A percentile compares a stretch with the other conserved stretches of the same genome.
These are phyloP conservation scores for Sclerotinia subarctica DNA, from an alignment of 2,329 filamentous ascomycete genomes.

Conservation along the genomic window DNA sequence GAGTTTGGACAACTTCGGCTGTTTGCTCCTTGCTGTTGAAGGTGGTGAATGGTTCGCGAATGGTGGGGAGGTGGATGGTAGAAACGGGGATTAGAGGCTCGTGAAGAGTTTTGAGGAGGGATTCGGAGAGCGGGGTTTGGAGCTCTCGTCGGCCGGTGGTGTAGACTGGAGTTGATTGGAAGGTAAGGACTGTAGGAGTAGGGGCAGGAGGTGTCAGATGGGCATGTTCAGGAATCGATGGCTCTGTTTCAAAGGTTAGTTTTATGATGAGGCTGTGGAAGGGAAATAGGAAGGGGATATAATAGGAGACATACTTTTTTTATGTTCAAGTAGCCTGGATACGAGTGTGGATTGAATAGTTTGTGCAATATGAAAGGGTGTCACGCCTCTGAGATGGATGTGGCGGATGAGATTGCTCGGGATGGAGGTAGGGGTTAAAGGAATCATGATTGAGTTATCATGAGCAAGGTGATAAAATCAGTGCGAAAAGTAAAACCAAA, in stretches of 20 bases:
- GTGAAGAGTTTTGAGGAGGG: constrained; percentile 45
- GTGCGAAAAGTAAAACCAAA: not conserved
- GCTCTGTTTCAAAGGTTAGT: not conserved
- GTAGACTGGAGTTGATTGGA: constrained; percentile 79
- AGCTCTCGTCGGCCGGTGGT: constrained; percentile 83
- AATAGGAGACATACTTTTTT: constrained; percentile 41
- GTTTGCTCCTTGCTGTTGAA: not conserved
- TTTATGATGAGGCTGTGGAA: constrained; percentile 43
- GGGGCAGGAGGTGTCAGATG: constrained; percentile 42
- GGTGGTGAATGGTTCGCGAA: not conserved
- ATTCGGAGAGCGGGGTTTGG: constrained; percentile 45
- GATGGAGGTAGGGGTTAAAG: not conserved
- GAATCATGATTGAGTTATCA: not conserved
- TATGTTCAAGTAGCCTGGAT: constrained; percentile 56
- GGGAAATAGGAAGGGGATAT: constrained; percentile 33
- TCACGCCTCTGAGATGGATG: constrained; percentile 53
- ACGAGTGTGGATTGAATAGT: constrained; percentile 56
- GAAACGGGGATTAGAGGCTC: too few relatives aligned
- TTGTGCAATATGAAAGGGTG: constrained; percentile 54
- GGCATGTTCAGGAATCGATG: not conserved
- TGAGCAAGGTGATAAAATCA: not conserved
- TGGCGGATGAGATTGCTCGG: constrained; percentile 48
- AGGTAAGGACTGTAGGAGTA: constrained; percentile 72
- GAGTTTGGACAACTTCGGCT: constrained; percentile 40
- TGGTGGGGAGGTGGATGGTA: not conserved